These are phyloP conservation scores for Globisporangium abappressorium DNA, from an alignment of 352 stramenopile genomes.

Conservation along the genomic window DNA sequence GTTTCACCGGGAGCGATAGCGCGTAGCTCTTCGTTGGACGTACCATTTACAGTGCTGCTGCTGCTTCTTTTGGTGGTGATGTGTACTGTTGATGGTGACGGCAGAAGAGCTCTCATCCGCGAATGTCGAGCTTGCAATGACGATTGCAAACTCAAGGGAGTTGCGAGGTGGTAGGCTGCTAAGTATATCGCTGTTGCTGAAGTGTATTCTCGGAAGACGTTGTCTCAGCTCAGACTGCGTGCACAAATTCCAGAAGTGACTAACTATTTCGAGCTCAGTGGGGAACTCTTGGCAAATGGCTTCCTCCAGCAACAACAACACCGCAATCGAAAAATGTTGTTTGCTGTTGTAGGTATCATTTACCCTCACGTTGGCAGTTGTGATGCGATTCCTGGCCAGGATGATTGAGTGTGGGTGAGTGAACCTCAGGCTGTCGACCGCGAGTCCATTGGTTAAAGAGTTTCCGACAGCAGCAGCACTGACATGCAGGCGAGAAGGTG, in stretches of 20 bases:
- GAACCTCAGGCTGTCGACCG: no score
- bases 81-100: neutral
- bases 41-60: neutral
- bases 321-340: no score
- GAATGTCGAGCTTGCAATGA: neutral
- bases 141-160: neutral
- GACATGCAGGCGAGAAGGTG: no score
- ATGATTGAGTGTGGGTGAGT: no score
- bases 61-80: neutral
- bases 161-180: no score
- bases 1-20: neutral
- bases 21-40: neutral
- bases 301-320: neutral
- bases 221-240: neutral
- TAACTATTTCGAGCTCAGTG: neutral
- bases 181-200: no score
- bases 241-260: neutral
- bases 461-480: no score
- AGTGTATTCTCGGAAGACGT: neutral
- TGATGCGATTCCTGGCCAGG: no score
- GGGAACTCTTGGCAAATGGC: no score
- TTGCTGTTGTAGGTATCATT: no score
- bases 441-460: no score
- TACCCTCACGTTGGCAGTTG: no score
- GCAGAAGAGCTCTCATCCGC: neutral